These are phyloP conservation scores for Xylariaceae sp. DNA, from an alignment of 2,329 filamentous ascomycete genomes.

Conservation along the genomic window DNA sequence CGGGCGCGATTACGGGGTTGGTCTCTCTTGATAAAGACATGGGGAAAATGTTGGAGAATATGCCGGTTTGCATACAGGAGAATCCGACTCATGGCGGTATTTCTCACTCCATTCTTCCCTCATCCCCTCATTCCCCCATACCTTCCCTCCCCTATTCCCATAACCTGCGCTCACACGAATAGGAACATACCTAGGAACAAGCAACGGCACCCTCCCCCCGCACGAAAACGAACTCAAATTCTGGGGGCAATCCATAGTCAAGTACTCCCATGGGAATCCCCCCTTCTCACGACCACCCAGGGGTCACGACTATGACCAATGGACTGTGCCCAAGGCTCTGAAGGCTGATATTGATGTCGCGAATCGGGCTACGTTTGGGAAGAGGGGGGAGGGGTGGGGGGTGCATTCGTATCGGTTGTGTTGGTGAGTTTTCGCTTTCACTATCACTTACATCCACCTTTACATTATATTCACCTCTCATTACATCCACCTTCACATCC, in stretches of 20 bases:
- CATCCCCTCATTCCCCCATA: no score
- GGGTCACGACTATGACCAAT: slow-evolving; percentile 55
- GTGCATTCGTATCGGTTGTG: slow-evolving; percentile 60
- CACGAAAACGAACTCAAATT: slow-evolving; percentile 52
- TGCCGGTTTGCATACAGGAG: slow-evolving; percentile 29
- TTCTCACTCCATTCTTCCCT: neutral
- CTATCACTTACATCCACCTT: no score
- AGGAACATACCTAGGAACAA: slow-evolving; percentile 39
- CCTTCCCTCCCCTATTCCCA: no score
- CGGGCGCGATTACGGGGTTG: slow-evolving; percentile 40
- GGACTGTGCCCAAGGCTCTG: slow-evolving; percentile 51
- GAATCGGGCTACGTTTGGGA: slow-evolving; percentile 55
- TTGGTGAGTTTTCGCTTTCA: slow-evolving; percentile 48
- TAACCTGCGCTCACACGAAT: no score
- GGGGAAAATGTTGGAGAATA: slow-evolving; percentile 15
- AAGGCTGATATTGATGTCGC: slow-evolving; percentile 55
- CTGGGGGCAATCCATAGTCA: slow-evolving; percentile 58
- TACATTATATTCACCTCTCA: no score
- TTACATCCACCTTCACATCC: no score
- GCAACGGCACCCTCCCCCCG: slow-evolving; percentile 54
- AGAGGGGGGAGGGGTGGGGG: slow-evolving; percentile 50
- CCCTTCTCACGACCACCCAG: slow-evolving; percentile 54
- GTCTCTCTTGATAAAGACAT: slow-evolving; percentile 24
- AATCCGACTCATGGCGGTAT: slow-evolving; percentile 24
- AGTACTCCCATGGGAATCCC: slow-evolving; percentile 47